Evolutionary conservation across 257 asterid genomes (phyloP).

Genomic region (Plantago major): DNA sequence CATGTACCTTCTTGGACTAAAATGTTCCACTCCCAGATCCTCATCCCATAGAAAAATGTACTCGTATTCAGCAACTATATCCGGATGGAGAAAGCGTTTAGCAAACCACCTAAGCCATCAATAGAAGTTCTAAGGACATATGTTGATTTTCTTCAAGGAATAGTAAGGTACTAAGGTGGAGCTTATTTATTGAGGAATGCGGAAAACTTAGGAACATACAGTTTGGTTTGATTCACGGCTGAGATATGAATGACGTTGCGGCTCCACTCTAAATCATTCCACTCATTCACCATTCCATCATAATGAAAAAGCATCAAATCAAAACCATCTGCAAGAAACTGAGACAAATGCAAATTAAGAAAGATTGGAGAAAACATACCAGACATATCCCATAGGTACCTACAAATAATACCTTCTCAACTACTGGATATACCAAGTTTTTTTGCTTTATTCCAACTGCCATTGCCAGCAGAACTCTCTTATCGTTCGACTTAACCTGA

Average conservation of each 20-base stretch:
- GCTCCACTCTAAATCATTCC: slow-evolving; percentile 66
- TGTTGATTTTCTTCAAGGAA: neutral
- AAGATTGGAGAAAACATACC: slow-evolving; percentile 24
- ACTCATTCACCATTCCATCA: slow-evolving; percentile 66
- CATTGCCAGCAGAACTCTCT: slow-evolving; percentile 54
- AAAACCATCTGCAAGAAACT: slow-evolving; percentile 63
- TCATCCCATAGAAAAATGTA: slow-evolving; percentile 65
- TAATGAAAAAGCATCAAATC: slow-evolving; percentile 86
- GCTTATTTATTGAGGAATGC: slow-evolving; percentile 32
- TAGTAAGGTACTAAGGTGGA: neutral
- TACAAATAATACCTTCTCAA: slow-evolving; percentile 46
- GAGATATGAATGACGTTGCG: slow-evolving; percentile 60
- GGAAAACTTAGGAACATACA: slow-evolving; percentile 30
- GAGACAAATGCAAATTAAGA: slow-evolving; percentile 28
- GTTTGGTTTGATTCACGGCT: slow-evolving; percentile 75
- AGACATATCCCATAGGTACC: neutral
- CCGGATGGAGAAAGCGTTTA: slow-evolving; percentile 90
- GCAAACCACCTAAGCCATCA: slow-evolving; percentile 83
- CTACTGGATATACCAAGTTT: slow-evolving; percentile 45
- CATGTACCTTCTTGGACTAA: slow-evolving; percentile 65
- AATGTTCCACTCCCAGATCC: slow-evolving; percentile 68
- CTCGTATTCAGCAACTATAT: slow-evolving; percentile 71
- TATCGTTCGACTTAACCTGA: slow-evolving; percentile 37
- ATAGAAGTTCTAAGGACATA: neutral
- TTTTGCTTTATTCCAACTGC: slow-evolving; percentile 83